These are phyloP conservation scores for Entrophospora sp. DNA, from an alignment of 192 early-diverging fungal genomes.

Conservation along the genomic window DNA sequence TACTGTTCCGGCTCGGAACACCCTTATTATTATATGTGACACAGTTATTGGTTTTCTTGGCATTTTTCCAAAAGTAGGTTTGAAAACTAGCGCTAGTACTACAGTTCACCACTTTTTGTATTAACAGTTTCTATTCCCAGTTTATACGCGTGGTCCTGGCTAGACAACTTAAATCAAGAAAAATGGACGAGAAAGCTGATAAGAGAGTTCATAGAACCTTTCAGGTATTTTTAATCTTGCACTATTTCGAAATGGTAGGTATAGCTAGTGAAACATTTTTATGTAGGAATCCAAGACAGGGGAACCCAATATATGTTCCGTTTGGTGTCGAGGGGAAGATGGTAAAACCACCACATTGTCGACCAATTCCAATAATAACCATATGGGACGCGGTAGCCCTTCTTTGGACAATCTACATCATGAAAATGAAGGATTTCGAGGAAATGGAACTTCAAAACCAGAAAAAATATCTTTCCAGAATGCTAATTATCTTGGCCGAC, in stretches of 20 bases:
- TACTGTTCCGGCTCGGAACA: neutral
- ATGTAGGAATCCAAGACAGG: conserved; percentile 1
- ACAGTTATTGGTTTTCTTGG: too few relatives aligned
- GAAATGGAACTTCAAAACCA: conserved; percentile 15
- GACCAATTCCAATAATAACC: conserved; percentile 5
- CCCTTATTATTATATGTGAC: too few relatives aligned
- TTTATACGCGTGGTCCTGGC: conserved; percentile 17
- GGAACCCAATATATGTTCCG: neutral
- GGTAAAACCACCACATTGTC: neutral
- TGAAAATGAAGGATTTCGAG: conserved; percentile 14
- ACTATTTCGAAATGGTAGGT: conserved; percentile 17
- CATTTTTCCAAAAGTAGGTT: neutral
- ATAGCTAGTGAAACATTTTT: conserved; percentile 17
- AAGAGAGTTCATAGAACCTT: conserved; percentile 12
- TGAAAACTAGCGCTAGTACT: conserved; percentile 2
- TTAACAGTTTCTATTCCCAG: conserved; percentile 14
- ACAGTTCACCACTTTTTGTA: conserved; percentile 9
- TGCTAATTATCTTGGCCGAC: neutral
- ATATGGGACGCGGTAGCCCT: conserved; percentile 11
- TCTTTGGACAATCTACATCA: conserved; percentile 17
- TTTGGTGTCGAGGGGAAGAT: neutral
- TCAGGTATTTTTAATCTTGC: conserved; percentile 18
- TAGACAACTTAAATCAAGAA: conserved; percentile 19
- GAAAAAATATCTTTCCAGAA: conserved; percentile 2
- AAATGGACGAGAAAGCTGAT: conserved; percentile 17